Conservation (phyloP, 768 basidiomycete species). For the Tulasnella sp. region DNA sequence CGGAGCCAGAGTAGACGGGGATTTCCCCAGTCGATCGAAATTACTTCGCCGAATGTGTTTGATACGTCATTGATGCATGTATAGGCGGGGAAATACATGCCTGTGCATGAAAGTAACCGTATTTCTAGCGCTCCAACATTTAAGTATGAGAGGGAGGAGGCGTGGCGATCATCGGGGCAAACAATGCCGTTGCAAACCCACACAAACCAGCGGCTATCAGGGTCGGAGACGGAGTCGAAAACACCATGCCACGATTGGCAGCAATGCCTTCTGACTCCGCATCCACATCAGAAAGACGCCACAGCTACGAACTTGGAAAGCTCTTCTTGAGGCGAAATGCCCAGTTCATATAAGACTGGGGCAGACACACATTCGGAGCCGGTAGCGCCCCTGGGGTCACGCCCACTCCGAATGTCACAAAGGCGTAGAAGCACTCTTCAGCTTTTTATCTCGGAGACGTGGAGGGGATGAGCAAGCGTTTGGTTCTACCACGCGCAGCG, state of each 20-base stretch:
- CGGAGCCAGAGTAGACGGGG: not conserved
- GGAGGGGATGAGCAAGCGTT: not conserved
- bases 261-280: not conserved
- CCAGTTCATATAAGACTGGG: not conserved
- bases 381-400: not conserved
- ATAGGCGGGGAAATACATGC: not conserved
- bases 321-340: not conserved
- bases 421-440: not conserved
- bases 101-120: not conserved
- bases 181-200: not conserved
- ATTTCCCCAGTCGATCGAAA: not conserved
- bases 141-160: not conserved
- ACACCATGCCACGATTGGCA: not conserved
- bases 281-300: not conserved
- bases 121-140: not conserved
- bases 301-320: not conserved
- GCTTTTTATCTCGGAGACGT: not conserved
- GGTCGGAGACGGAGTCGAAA: not conserved
- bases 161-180: not conserved
- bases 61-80: not conserved
- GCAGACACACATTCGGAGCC: slow-evolving; percentile 1
- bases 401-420: not conserved
- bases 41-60: not conserved
- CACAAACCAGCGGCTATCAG: not conserved
- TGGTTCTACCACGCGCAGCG: not conserved